Conservation (phyloP, 2,329 filamentous ascomycete species). For the Aureobasidium pullulans region DNA sequence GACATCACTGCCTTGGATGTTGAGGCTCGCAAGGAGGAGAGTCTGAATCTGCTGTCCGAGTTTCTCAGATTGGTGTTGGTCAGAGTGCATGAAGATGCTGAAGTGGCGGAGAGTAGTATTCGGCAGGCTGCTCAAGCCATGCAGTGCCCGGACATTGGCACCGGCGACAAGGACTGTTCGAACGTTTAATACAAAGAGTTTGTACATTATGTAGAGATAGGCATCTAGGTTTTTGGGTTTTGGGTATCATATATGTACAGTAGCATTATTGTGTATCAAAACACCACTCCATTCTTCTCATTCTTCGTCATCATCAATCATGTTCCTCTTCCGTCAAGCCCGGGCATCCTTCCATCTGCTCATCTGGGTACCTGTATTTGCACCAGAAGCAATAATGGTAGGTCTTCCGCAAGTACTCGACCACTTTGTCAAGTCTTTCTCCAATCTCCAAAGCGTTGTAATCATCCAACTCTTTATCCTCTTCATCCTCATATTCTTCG, state of each 20-base stretch:
- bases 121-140: conserved; percentile 7
- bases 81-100: not conserved
- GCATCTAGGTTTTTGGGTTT: not conserved
- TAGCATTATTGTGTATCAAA: not conserved
- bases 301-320: conserved; percentile 37
- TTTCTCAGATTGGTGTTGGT: conserved; percentile 14
- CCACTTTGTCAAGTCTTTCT: conserved; percentile 60
- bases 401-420: conserved; percentile 61
- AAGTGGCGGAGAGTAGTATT: conserved; percentile 8
- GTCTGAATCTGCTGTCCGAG: conserved; percentile 13
- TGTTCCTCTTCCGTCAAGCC: conserved; percentile 80
- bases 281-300: not conserved
- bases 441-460: conserved; percentile 63
- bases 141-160: not conserved
- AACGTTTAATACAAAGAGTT: not conserved
- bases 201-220: not conserved
- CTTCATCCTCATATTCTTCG: conserved; percentile 55
- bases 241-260: not conserved
- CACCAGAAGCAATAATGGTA: conserved; percentile 95
- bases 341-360: conserved; percentile 77
- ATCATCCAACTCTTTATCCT: conserved; percentile 70
- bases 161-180: conserved; percentile 12
- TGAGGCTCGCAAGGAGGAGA: not conserved
- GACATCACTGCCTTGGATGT: not conserved
- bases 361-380: conserved; percentile 71